Evolutionary conservation across 805 yeast species (phyloP), one percentile per base, ranked within the genome.

Genomic region (Grigorovia jiainica): DNA sequence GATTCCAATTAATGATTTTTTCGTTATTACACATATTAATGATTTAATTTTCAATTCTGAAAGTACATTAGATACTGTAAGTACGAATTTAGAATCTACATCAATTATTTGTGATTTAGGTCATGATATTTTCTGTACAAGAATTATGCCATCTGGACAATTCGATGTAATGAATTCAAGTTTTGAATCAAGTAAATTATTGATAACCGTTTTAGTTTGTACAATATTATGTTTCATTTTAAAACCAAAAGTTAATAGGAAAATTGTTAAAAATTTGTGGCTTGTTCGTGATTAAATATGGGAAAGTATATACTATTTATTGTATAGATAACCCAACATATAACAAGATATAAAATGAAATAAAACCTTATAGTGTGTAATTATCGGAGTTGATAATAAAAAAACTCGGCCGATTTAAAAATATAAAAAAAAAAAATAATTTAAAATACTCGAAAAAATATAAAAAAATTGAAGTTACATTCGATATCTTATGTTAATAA

Each of bases 51-150:
- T 54, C 39, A 60, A 56, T 27, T 48, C 50, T 4, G 46, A 51
- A 5, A 50, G 67, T 3, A 49, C 55, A 2, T 48, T 79, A 7
- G 51, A 69, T 3, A 67, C 82, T 0, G 54, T 67, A 3, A 70
- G 83, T 2, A 83, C 97, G 0, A 71, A 75, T 32, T 66, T 87
- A 40, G 97, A 90, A 62, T 84, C 95, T 2, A 87, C 97, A 0
- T 70, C 82, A 15, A 69, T 85, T 16, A 73, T 84, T 0, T 79
- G 92, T 46, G 68, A 73, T 30, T 63, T 77, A 36, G 85, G 82
- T 16, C 61, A 70, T n/a, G 94, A 86, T 55, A 58, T 82, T 6
- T 89, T 84, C 64, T 84, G 89, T 54, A 80, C 94, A 0, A 69
- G 77, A 43, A 70, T 83, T 15, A 73, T 82, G 39, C 96, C 97